Evolutionary conservation across 2,329 filamentous ascomycete species (phyloP).

Genomic region (Penicillium concentricum): DNA sequence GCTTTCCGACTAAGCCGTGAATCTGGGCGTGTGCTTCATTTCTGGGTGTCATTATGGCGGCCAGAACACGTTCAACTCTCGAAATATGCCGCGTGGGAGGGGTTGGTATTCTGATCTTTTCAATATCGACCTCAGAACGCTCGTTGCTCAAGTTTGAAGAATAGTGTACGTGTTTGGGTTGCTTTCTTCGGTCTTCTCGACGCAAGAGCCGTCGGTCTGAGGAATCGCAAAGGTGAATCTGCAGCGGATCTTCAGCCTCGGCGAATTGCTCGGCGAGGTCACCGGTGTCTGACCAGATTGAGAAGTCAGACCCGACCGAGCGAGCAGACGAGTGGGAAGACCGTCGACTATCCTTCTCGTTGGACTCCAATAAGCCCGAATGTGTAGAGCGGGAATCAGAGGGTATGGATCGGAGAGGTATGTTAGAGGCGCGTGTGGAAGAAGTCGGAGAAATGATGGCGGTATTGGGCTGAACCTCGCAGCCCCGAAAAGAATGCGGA

Average conservation of each 20-base stretch:
- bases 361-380: constrained; percentile 39
- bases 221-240: constrained; percentile 62
- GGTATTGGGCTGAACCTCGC: constrained; percentile 72
- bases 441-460: constrained; percentile 79
- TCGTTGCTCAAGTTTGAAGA: constrained; percentile 49
- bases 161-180: constrained; percentile 70
- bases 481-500: constrained; percentile 51
- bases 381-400: constrained; percentile 31
- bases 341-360: constrained; percentile 52
- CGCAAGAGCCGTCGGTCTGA: constrained; percentile 58
- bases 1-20: constrained; percentile 92
- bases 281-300: constrained; percentile 89
- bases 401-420: constrained; percentile 75
- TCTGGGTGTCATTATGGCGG: constrained; percentile 79
- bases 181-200: constrained; percentile 33
- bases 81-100: constrained; percentile 63
- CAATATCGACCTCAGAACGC: constrained; percentile 36
- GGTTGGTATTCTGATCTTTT: constrained; percentile 71
- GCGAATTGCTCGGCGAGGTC: constrained; percentile 90
- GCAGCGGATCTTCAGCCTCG: constrained; percentile 78
- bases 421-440: constrained; percentile 69
- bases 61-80: constrained; percentile 68
- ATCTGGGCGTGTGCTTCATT: constrained; percentile 67
- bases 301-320: constrained; percentile 66
- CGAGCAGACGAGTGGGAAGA: constrained; percentile 51